Evolutionary conservation across 208 protist genomes (phyloP), one percentile per base, ranked within the genome.

Genomic region (Sergeia podlipaevii): DNA sequence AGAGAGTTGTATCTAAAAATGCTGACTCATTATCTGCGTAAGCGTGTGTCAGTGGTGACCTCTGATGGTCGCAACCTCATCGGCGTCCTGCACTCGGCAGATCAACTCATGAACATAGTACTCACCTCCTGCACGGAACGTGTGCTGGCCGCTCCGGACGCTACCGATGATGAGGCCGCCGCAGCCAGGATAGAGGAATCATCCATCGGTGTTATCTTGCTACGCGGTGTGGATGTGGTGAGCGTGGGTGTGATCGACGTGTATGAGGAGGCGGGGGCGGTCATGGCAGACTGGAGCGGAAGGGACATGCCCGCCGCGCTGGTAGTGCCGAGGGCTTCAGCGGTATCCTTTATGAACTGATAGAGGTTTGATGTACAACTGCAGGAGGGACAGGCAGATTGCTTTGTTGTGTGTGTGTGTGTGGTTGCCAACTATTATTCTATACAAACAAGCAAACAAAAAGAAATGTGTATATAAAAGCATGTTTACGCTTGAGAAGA

Each of bases 31-130:
- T 86, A 87, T 28, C 60, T 94, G 18, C 56, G 78, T 34, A 76
- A 85, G 60, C 72, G 86, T 6, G 83, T 94, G 42, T 87, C 75
- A 2, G 86, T 94, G 4, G 55, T 94, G 18, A 94, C 86, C 2
- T 64, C 57, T 5, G 86, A 94, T 48, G 86, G 86, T 6, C 79
- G 86, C 21, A 75, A 85, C 56, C 64, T 89, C 13, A 64, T 94
- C 15, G 86, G 86, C 20, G 72, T 91, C 7, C 70, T 94, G 38
- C 80, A 91, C 47, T 58, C 74, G 13, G 80, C 80, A 0, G 86
- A 94, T 58, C 86, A 94, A 65, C 70, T 94, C 26, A 44, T 91
- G 8, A 94, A 94, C 55, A 15, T 94, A 20, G 80, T 94, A 0
- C 66, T 94, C 46, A 75, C 70, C 3, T 74, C 70, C 18, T 85